Evolutionary conservation across 2,329 filamentous ascomycete species (phyloP).

Genomic region (Apiospora koreana): DNA sequence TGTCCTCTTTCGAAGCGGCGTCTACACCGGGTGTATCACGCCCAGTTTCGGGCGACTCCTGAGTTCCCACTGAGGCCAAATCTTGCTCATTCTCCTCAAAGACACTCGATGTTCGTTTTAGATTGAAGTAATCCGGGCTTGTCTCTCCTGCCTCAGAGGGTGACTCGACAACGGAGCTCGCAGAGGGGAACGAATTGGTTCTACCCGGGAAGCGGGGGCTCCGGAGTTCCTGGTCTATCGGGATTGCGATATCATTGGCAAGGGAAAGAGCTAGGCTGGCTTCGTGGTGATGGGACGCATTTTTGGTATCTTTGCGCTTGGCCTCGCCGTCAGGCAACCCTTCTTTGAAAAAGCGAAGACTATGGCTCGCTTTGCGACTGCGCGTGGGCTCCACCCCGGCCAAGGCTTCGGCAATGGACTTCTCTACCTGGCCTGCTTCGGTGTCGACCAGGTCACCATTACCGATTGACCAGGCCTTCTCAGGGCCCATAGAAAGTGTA

Average conservation of each 20-base stretch:
- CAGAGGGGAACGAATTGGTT: conserved; percentile 1
- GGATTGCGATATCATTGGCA: not conserved
- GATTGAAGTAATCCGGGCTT: not conserved
- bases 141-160: not conserved
- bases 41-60: not conserved
- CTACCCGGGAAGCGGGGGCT: not conserved
- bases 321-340: conserved; percentile 61
- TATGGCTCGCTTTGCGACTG: conserved; percentile 69
- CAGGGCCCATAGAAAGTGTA: conserved; percentile 45
- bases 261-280: not conserved
- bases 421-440: conserved; percentile 60
- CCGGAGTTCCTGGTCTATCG: not conserved
- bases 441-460: conserved; percentile 49
- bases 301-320: conserved; percentile 51
- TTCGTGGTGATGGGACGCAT: conserved; percentile 10
- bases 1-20: not conserved
- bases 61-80: not conserved
- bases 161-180: not conserved
- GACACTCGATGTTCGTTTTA: not conserved
- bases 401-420: conserved; percentile 64
- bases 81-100: not conserved
- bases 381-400: conserved; percentile 63
- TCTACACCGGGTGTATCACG: not conserved
- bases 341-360: conserved; percentile 67
- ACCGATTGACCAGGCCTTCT: conserved; percentile 67